Conservation (phyloP, 2,329 filamentous ascomycete species). For the Paradendryphiella salina region DNA sequence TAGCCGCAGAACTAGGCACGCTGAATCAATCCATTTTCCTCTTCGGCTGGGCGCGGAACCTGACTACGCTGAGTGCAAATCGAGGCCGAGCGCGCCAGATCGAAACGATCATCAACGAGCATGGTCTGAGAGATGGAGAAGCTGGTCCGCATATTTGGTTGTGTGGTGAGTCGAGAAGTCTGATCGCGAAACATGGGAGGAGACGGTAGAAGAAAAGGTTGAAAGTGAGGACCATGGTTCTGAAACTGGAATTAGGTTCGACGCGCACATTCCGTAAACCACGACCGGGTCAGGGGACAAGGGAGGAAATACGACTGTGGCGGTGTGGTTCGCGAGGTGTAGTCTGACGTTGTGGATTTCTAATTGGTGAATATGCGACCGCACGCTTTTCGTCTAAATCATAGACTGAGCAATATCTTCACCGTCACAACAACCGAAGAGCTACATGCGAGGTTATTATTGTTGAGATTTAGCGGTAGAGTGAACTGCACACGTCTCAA, state of each 20-base stretch:
- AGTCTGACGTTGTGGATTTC: no score
- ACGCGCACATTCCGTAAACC: constrained; percentile 1
- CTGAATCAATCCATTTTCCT: constrained; percentile 73
- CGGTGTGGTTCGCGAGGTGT: neutral
- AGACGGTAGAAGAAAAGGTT: constrained; percentile 13
- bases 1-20: constrained; percentile 56
- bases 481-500: no score
- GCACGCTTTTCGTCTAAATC: no score
- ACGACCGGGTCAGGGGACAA: neutral
- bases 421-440: no score
- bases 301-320: neutral
- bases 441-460: no score
- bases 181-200: constrained; percentile 62
- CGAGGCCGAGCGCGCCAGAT: constrained; percentile 68
- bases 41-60: constrained; percentile 66
- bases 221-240: neutral
- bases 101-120: constrained; percentile 60
- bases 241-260: neutral
- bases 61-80: constrained; percentile 74
- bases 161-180: constrained; percentile 65
- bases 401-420: no score
- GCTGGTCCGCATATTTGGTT: constrained; percentile 66
- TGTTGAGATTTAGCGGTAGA: no score
- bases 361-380: no score
- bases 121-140: constrained; percentile 55